These are phyloP conservation scores for Ustilago bromivora DNA, from an alignment of 1,284 basidiomycete species.

Conservation along the genomic window DNA sequence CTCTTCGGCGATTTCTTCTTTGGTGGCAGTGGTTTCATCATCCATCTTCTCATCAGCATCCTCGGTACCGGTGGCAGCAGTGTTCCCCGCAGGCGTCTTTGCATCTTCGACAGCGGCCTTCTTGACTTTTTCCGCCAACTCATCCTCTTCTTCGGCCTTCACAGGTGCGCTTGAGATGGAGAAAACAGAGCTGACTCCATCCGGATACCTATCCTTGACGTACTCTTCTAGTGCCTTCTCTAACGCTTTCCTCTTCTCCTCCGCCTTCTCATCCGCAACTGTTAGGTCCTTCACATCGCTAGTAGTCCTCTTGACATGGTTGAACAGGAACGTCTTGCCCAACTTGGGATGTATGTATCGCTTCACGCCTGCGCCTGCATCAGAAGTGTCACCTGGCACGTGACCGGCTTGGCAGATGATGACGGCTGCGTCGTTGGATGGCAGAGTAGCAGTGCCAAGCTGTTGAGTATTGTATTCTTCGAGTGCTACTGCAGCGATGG, in stretches of 20 bases:
- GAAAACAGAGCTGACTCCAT: conserved; percentile 59
- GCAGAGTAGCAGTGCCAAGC: conserved; percentile 40
- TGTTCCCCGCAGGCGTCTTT: conserved; percentile 32
- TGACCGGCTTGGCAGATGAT: conserved; percentile 52
- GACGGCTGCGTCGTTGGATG: conserved; percentile 12
- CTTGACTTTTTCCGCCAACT: conserved; percentile 16
- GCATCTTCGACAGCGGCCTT: conserved; percentile 27
- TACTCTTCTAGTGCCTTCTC: conserved; percentile 54
- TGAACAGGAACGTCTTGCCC: conserved; percentile 40
- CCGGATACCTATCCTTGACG: conserved; percentile 59
- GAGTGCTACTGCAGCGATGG: conserved; percentile 37
- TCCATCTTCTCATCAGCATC: conserved; percentile 9
- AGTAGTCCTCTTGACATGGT: conserved; percentile 40
- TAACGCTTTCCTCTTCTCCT: conserved; percentile 40
- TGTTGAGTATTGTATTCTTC: conserved; percentile 58
- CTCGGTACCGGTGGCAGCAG: conserved; percentile 19
- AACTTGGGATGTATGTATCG: conserved; percentile 42
- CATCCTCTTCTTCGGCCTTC: conserved; percentile 16
- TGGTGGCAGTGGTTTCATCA: conserved; percentile 18
- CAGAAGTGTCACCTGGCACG: background rate
- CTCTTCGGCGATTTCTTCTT: background rate
- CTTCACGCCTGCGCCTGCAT: conserved; percentile 17
- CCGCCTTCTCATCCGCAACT: conserved; percentile 16
- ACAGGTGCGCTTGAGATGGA: conserved; percentile 26
- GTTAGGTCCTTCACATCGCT: conserved; percentile 27